Evolutionary conservation across 208 protist genomes (phyloP).

Genomic region (Strigomonas oncopelti): DNA sequence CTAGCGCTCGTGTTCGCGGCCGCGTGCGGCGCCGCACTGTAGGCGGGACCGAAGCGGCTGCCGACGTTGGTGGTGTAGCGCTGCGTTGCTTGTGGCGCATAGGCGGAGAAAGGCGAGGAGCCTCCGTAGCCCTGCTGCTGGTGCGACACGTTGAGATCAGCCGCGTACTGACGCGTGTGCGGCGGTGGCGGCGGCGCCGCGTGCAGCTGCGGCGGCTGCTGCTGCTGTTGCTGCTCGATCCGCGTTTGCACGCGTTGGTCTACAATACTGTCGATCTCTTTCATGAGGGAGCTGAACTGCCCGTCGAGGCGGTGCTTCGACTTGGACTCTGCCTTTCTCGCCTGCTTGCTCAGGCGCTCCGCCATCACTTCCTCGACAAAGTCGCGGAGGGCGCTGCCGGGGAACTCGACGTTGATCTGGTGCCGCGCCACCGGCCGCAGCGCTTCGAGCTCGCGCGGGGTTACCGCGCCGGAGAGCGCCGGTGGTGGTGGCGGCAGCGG

Average conservation of each 20-base stretch:
- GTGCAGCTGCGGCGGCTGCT: slow-evolving; percentile 4
- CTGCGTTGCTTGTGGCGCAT: too few species aligned
- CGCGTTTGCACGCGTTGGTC: slow-evolving; percentile 45
- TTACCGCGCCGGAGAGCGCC: neutral
- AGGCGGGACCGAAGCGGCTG: too few species aligned
- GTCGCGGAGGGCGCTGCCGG: slow-evolving; percentile 59
- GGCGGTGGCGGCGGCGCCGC: neutral
- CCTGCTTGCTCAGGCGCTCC: slow-evolving; percentile 51
- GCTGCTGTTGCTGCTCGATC: slow-evolving; percentile 7
- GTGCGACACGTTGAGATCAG: neutral
- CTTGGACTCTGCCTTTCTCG: slow-evolving; percentile 52
- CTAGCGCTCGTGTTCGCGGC: too few species aligned
- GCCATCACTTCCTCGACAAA: slow-evolving; percentile 72
- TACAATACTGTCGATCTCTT: slow-evolving; percentile 43
- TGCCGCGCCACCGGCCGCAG: slow-evolving; percentile 35
- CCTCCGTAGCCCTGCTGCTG: too few species aligned
- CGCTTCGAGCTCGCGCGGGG: neutral
- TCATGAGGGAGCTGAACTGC: slow-evolving; percentile 63
- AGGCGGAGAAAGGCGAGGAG: too few species aligned
- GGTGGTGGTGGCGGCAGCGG: slow-evolving; percentile 1
- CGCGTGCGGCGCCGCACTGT: too few species aligned
- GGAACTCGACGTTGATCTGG: slow-evolving; percentile 73
- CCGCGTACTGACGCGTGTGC: neutral
- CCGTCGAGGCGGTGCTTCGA: slow-evolving; percentile 61
- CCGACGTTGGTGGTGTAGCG: too few species aligned